Evolutionary conservation across 768 basidiomycete genomes (phyloP), one percentile per base, ranked within the genome.

Genomic region (Leccinum boreale): DNA sequence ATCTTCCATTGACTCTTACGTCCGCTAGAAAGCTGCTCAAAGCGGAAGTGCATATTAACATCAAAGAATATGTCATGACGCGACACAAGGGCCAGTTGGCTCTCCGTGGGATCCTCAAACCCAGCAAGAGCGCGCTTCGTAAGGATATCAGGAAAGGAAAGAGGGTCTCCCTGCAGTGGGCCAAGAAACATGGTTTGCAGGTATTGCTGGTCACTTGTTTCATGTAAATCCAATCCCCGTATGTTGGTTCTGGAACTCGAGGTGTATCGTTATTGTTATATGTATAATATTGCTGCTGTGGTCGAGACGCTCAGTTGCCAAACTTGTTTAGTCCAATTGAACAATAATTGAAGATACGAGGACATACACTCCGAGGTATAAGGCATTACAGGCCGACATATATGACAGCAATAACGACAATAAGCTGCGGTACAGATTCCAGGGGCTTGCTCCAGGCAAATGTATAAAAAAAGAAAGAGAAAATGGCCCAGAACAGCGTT

Each of bases 21-120:
- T 77, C 86, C 7, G 90, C 89, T n/a, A 85, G 82, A 61, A 80
- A 81, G 14, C 74, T 86, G 44, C 71, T 92, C 49, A 90, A 87
- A 72, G 73, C 83, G 6, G 78, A 77, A 42, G 88, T 78, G 0
- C 90, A 90, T 66, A 64, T 92, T 29, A 90, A 89, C 64, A 81
- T 92, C 57, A 78, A 79, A 50, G 89, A 91, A 58, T 92, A 92
- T 69, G 76, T 90, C 57, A 81, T 81, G 17, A 80, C 81, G 31
- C 85, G 90, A 39, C 76, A 74, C 54, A 78, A 85, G 65, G 89
- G 89, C 1, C 83, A 81, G 29, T 78, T 76, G 5, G 87, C 85
- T 24, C 75, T 92, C 33, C 84, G 76, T 55, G 63, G 74, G 44
- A 79, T 85, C 56, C 77, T 92, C 79, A 82, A 86, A 60, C 82